phyloP scores from a whole-genome alignment of 805 yeast species.

The Wickerhamiella siamensis region DNA sequence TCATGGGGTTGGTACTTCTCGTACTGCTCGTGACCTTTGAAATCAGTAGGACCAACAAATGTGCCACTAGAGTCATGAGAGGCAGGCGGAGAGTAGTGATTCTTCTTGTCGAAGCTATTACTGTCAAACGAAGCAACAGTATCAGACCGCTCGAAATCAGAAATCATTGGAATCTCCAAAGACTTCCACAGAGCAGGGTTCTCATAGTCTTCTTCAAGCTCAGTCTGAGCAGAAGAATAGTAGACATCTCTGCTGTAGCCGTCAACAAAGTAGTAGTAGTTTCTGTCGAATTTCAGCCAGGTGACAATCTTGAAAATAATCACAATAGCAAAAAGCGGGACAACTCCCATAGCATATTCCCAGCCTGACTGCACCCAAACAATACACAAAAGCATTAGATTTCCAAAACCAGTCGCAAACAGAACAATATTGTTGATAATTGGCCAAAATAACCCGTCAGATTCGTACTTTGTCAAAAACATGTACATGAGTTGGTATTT shows the following conservation, averaged over 20 bases:
- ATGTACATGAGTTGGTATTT: slow-evolving; percentile 26
- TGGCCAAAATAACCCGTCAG: slow-evolving; percentile 28
- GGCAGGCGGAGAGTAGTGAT: too few relatives aligned
- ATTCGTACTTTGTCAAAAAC: slow-evolving; percentile 26
- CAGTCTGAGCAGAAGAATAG: neutral
- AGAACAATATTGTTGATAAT: slow-evolving; percentile 22
- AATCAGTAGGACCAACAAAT: neutral
- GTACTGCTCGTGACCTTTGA: neutral
- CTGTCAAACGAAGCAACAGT: neutral
- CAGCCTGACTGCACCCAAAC: slow-evolving; percentile 28
- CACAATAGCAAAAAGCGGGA: slow-evolving; percentile 21
- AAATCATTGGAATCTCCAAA: slow-evolving; percentile 9
- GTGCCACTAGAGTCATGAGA: too few relatives aligned
- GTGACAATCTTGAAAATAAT: slow-evolving; percentile 20
- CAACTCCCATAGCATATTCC: slow-evolving; percentile 21
- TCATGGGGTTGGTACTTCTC: neutral
- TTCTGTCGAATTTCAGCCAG: slow-evolving; percentile 9
- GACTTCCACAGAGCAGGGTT: slow-evolving; percentile 11
- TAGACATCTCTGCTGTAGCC: neutral
- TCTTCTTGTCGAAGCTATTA: neutral
- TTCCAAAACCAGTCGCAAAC: slow-evolving; percentile 25
- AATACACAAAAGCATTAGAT: slow-evolving; percentile 25
- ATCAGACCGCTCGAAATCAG: neutral
- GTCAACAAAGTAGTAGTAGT: slow-evolving; percentile 11
- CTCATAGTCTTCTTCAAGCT: slow-evolving; percentile 9